Evolutionary conservation across 2,329 filamentous ascomycete species (phyloP), one percentile per base, ranked within the genome.

Genomic region (Exophiala calicioides): DNA sequence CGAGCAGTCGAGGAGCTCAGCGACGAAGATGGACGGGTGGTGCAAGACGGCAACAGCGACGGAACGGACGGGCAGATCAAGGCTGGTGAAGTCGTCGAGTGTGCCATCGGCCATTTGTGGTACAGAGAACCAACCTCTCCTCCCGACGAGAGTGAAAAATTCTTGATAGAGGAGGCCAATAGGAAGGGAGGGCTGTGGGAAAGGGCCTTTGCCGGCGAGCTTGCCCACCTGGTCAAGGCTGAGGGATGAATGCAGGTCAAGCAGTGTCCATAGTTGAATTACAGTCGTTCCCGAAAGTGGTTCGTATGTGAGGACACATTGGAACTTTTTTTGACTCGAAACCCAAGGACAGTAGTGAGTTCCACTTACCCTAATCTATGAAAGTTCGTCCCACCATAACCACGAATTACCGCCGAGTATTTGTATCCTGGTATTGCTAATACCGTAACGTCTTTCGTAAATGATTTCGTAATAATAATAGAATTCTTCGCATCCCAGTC

Each of bases 401-500:
- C 24, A 27, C 24, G 24, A 27, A 27, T 27, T 12, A 27, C 24
- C 24, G 24, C 24, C 12, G 24, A 27, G 24, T 12, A 27, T 27
- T 27, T 27, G 12, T 12, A 27, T 27, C 24, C 7, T 27, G 24
- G 24, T 27, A 27, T 27, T 27, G 24, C 24, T 27, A 27, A 27
- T 27, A 27, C 24, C 24, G 24, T 27, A 27, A 7, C 24, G 24
- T 27, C 24, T 12, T 27, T 27, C 24, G 12, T 27, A 27, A 27
- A 27, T n/a, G 24, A 27, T 27, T 27, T 12, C 24, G 65, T 68
- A 1, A 46, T 58, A 1, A 62, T 59, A 1, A 69, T 57, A 1
- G 66, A 62, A 21, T 68, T 68, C 2, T 33, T 33, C 1, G 52
- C 47, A 9, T 48, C 15, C 13, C 12, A 19, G 31, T 62, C 60